Evolutionary conservation across 2,329 filamentous ascomycete species (phyloP), one percentile per base, ranked within the genome.

Genomic region (Colletotrichum cuscutae): DNA sequence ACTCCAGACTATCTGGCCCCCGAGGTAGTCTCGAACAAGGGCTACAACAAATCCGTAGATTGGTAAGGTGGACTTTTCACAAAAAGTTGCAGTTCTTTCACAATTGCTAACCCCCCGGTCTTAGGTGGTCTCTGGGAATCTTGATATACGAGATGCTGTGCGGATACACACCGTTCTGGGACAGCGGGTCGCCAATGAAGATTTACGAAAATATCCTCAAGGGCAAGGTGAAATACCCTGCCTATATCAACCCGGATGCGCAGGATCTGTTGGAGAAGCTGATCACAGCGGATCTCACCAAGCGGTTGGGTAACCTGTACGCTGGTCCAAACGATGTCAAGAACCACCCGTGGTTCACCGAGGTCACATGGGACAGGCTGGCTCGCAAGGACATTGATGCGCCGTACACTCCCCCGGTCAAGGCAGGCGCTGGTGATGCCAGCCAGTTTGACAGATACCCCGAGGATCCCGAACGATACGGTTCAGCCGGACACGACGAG

Each of bases 141-240:
- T 87, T 99, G 77, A 98, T 99, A 82, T 99, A 98, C 83, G 97
- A 99, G 88, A 99, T 99, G 97, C 90, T 99, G 49, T 98, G 97
- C 81, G 97, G 97, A 32, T 99, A 98, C 84, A 99, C 97, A 5
- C 97, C 97, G 5, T 99, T 99, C 87, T 99, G 97, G 96, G 97
- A 99, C 82, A 94, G 94, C 78, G 97, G 96, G 68, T 98, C 95
- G 57, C 96, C 97, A 3, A 97, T 99, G 91, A 98, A 98, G 85
- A 99, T 99, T 80, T 99, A 99, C 85, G 97, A 99, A 86, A 99
- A 99, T 82, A 99, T 99, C 79, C 90, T 99, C 76, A 95, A 95
- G 80, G 97, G 96, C 73, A 93, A 94, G 78, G 94, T 99, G 83
- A 98, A 98, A 85, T 99, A 98, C 82, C 97, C 97, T 66, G 93